Percentiles rank a stretch among this genome's conserved stretches.
These are phyloP conservation scores for Populus hybrid DNA, from an alignment of 441 rosid species.

Conservation along the genomic window DNA sequence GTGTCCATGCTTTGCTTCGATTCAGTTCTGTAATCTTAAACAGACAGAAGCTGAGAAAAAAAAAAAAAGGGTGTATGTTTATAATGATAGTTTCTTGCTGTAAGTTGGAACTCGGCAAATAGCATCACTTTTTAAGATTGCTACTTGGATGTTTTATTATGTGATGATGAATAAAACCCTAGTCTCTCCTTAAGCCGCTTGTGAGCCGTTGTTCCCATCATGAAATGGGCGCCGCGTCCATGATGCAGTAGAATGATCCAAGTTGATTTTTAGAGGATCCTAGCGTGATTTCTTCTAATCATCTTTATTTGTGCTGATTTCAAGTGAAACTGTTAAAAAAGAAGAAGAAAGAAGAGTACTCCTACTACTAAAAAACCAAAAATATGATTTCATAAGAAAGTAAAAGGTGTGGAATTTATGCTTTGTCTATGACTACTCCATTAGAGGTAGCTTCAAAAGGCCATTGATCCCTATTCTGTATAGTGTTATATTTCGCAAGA, in stretches of 20 bases:
- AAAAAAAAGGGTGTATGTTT: conserved; percentile 24
- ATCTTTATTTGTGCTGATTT: too few species aligned
- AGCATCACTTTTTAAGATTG: background rate
- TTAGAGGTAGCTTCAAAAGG: too few species aligned
- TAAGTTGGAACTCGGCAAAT: background rate
- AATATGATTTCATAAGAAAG: too few species aligned
- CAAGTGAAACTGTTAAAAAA: too few species aligned
- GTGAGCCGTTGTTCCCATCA: background rate
- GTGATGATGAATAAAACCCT: background rate
- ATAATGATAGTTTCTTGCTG: background rate
- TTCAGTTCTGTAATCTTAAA: conserved; percentile 31
- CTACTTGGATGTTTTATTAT: too few species aligned
- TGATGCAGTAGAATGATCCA: background rate
- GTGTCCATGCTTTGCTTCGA: background rate
- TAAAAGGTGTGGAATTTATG: too few species aligned
- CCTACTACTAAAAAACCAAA: too few species aligned
- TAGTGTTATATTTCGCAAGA: too few species aligned
- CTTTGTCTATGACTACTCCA: too few species aligned
- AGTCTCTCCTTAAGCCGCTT: background rate
- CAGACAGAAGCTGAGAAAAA: background rate
- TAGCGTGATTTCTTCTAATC: background rate
- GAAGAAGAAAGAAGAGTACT: too few species aligned
- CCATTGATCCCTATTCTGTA: too few species aligned
- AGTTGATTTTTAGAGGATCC: too few species aligned
- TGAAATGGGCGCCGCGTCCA: background rate